These are phyloP conservation scores for Colletotrichum lentis DNA, from an alignment of 2,329 filamentous ascomycete genomes.

Conservation along the genomic window DNA sequence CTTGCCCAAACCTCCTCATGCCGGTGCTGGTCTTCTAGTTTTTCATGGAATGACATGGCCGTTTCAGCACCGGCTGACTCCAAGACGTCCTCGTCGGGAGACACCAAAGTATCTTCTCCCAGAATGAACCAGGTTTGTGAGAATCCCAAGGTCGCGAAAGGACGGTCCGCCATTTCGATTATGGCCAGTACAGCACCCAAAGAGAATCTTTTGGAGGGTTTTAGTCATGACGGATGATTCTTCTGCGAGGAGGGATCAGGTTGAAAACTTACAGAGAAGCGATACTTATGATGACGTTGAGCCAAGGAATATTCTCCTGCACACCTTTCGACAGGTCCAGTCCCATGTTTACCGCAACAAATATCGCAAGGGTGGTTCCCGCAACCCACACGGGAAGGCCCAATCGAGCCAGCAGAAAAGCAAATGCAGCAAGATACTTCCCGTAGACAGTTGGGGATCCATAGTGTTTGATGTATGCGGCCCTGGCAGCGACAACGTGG, in stretches of 20 bases:
- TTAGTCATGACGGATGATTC: neutral
- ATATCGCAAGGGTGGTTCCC: constrained; percentile 27
- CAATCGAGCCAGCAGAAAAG: constrained; percentile 22
- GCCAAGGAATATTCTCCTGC: constrained; percentile 22
- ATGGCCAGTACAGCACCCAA: constrained; percentile 18
- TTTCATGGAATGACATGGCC: neutral
- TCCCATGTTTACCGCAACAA: constrained; percentile 30
- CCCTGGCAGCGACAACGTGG: constrained; percentile 11
- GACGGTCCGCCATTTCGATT: constrained; percentile 32
- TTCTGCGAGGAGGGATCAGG: accelerated
- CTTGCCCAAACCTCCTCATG: neutral
- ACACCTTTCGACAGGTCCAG: constrained; percentile 29
- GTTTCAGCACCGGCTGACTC: neutral
- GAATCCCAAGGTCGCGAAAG: constrained; percentile 28
- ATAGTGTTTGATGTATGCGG: constrained; percentile 11
- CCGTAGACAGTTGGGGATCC: constrained; percentile 7
- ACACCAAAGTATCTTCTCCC: neutral
- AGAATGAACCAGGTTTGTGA: constrained; percentile 28
- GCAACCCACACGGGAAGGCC: constrained; percentile 29
- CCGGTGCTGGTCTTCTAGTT: neutral
- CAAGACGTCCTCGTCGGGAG: neutral
- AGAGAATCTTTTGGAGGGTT: neutral
- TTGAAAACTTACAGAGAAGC: constrained; percentile 19
- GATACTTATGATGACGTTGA: constrained; percentile 33
- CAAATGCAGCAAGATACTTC: constrained; percentile 26